Evolutionary conservation across 2,329 filamentous ascomycete genomes (phyloP).

Genomic region (Geosmithia flava): DNA sequence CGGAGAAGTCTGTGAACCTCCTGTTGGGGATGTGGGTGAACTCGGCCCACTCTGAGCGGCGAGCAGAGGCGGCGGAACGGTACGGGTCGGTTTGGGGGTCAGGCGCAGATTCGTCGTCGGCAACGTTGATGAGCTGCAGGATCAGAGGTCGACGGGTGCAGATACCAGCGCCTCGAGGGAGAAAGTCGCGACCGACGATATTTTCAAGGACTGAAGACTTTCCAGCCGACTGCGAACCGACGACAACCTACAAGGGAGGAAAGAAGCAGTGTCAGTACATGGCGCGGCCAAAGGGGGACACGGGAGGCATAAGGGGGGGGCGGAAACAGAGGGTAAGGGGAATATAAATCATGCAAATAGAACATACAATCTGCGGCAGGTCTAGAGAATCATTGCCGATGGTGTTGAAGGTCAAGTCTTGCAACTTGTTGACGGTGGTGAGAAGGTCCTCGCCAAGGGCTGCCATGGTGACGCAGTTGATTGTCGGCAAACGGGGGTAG

Average conservation of each 20-base stretch:
- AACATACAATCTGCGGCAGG: conserved; percentile 90
- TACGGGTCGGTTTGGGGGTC: conserved; percentile 61
- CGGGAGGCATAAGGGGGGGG: not conserved
- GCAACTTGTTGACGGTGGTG: conserved; percentile 92
- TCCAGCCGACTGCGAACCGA: conserved; percentile 94
- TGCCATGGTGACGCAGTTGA: conserved; percentile 51
- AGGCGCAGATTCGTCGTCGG: conserved; percentile 56
- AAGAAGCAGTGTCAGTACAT: conserved; percentile 5
- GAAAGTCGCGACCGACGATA: conserved; percentile 93
- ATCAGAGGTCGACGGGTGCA: conserved; percentile 91
- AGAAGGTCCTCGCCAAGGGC: conserved; percentile 92
- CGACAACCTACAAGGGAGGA: conserved; percentile 60
- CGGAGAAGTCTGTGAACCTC: conserved; percentile 79
- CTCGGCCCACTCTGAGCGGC: conserved; percentile 72
- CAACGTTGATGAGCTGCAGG: conserved; percentile 95
- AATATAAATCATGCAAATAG: not conserved
- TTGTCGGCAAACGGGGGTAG: not conserved
- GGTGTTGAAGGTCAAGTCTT: conserved; percentile 98
- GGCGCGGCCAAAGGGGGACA: conserved; percentile 1
- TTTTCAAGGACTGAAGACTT: conserved; percentile 99
- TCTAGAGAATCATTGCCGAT: conserved; percentile 98
- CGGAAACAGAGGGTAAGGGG: not conserved
- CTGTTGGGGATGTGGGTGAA: conserved; percentile 91
- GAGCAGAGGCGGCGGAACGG: conserved; percentile 59
- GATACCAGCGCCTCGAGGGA: conserved; percentile 92